A percentile compares a stretch with the other conserved stretches of the same genome.
Evolutionary conservation across 768 basidiomycete genomes (phyloP).

Genomic region (Hygrophorus russula): DNA sequence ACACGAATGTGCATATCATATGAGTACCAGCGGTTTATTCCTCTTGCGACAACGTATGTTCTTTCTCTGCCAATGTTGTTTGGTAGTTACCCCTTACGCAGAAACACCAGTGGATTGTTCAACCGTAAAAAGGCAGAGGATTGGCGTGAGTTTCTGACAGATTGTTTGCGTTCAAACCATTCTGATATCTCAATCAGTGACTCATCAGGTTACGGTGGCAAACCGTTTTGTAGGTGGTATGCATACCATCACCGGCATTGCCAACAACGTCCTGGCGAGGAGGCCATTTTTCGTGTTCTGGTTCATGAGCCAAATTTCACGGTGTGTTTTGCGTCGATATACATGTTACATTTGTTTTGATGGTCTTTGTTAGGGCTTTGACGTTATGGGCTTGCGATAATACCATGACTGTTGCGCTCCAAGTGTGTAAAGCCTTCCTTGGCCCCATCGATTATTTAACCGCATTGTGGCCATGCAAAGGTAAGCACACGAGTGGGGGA

Average conservation of each 20-base stretch:
- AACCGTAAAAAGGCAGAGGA: constrained; percentile 50
- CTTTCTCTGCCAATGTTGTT: background rate
- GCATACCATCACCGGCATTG: constrained; percentile 46
- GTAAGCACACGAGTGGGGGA: constrained; percentile 20
- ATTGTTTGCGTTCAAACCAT: constrained; percentile 4
- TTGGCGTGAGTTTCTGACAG: constrained; percentile 39
- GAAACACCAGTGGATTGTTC: constrained; percentile 33
- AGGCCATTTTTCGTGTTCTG: constrained; percentile 64
- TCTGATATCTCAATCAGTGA: constrained; percentile 28
- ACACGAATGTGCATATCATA: constrained; percentile 60
- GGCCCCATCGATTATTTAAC: constrained; percentile 51
- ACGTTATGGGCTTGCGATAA: constrained; percentile 52
- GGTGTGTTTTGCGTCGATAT: constrained; percentile 23
- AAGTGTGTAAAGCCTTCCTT: constrained; percentile 50
- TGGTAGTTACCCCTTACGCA: constrained; percentile 11
- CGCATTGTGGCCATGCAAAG: constrained; percentile 52
- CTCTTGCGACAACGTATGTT: constrained; percentile 43
- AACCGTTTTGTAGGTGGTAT: constrained; percentile 50
- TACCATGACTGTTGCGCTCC: constrained; percentile 45
- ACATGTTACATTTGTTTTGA: constrained; percentile 4
- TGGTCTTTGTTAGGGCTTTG: constrained; percentile 29
- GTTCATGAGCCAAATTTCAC: constrained; percentile 63
- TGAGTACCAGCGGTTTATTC: constrained; percentile 56
- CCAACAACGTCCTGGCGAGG: constrained; percentile 35
- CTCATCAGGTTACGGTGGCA: constrained; percentile 48